Percentiles rank a stretch among this genome's conserved stretches.
These are phyloP conservation scores for Trichoderma breve DNA, from an alignment of 2,329 filamentous ascomycete species.

Conservation along the genomic window DNA sequence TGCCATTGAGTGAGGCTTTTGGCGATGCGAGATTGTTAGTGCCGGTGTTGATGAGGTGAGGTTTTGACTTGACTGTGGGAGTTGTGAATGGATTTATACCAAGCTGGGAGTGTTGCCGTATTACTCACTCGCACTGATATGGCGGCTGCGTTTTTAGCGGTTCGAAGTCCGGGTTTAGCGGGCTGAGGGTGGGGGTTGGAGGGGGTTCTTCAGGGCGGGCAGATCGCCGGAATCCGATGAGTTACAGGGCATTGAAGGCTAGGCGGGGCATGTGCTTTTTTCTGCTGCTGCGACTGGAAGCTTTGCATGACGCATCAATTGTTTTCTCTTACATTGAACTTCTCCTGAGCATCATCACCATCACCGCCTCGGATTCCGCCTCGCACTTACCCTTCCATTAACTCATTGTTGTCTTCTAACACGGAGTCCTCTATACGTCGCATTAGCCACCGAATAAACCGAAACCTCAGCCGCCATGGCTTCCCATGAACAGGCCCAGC, in stretches of 20 bases:
- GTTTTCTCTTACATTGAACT: background rate
- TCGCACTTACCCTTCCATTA: background rate
- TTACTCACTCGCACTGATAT: background rate
- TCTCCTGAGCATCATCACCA: background rate
- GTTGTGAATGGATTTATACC: background rate
- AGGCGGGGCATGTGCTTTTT: background rate
- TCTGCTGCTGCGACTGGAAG: background rate
- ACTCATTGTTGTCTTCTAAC: background rate
- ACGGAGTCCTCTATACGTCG: background rate
- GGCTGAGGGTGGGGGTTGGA: background rate
- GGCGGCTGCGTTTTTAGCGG: conserved; percentile 12
- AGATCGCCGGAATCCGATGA: background rate
- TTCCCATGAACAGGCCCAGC: conserved; percentile 38
- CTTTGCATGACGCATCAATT: background rate
- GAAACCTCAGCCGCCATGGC: conserved; percentile 26
- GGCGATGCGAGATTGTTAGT: background rate
- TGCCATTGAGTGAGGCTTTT: background rate
- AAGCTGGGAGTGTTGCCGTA: background rate
- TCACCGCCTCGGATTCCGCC: background rate
- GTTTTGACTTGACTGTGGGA: background rate
- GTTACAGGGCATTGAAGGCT: background rate
- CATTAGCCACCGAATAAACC: background rate
- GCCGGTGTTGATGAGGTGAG: background rate
- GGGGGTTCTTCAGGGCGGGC: background rate
- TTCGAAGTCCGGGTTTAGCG: background rate